A percentile compares a stretch with the other conserved stretches of the same genome.
These are phyloP conservation scores for Saccharomycopsis fermentans DNA, from an alignment of 805 yeast genomes.

Conservation along the genomic window DNA sequence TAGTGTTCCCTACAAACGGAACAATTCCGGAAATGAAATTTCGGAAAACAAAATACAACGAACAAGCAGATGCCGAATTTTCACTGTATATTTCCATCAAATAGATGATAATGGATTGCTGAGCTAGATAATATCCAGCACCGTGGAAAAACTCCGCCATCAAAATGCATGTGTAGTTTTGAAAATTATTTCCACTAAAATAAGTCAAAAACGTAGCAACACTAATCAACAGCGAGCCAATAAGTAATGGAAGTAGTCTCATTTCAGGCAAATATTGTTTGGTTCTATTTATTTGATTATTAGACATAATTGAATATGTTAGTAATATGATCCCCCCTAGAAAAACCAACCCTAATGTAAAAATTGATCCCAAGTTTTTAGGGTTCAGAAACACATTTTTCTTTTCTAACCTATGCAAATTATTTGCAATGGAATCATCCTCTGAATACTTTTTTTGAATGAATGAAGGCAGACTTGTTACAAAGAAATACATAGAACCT, in stretches of 20 bases:
- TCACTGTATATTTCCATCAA: slow-evolving; percentile 12
- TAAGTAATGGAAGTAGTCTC: slow-evolving; percentile 3
- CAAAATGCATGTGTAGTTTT: not conserved
- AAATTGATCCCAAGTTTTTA: slow-evolving; percentile 4
- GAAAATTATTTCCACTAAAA: not conserved
- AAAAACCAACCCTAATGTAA: slow-evolving; percentile 5
- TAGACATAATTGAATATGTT: not conserved
- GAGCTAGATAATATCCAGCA: slow-evolving; percentile 10
- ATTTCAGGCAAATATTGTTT: slow-evolving; percentile 7
- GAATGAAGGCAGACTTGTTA: slow-evolving; percentile 11
- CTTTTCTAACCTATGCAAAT: not conserved
- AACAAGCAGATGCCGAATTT: slow-evolving; percentile 11
- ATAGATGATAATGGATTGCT: slow-evolving; percentile 12
- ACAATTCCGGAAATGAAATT: slow-evolving; percentile 9
- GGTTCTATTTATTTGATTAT: not conserved
- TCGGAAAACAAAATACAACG: slow-evolving; percentile 6
- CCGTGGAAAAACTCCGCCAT: slow-evolving; percentile 12
- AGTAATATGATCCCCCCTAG: slow-evolving; percentile 8
- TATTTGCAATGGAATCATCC: not conserved
- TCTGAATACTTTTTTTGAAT: slow-evolving; percentile 2
- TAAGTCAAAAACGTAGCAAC: slow-evolving; percentile 4
- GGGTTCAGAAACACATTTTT: not conserved
- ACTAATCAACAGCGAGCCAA: slow-evolving; percentile 7
- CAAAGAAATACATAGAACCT: slow-evolving; percentile 16
- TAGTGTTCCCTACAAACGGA: slow-evolving; percentile 6